A percentile compares a stretch with the other conserved stretches of the same genome.
Evolutionary conservation across 257 asterid genomes (phyloP).

Genomic region (Forsythia suspensa): DNA sequence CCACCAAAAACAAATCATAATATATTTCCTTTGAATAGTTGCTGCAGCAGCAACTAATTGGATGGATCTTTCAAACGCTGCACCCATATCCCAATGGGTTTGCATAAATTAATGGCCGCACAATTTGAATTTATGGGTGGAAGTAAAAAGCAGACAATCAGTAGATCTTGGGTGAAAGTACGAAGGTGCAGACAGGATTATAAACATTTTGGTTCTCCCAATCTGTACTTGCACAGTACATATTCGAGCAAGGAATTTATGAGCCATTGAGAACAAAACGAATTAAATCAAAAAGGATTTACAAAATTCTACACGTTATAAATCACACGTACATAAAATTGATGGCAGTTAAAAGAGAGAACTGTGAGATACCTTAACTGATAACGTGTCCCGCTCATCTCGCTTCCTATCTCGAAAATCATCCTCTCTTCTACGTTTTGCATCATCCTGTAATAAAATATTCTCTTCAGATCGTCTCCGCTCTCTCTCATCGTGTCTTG

Average conservation of each 20-base stretch:
- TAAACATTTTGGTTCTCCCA: slow-evolving; percentile 5
- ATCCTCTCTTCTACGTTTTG: slow-evolving; percentile 90
- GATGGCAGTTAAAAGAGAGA: background rate
- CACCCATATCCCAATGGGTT: background rate
- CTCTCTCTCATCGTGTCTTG: slow-evolving; percentile 93
- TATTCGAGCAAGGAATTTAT: slow-evolving; percentile 4
- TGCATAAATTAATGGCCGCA: background rate
- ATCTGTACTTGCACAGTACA: slow-evolving; percentile 16
- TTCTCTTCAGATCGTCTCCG: slow-evolving; percentile 90
- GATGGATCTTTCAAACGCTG: background rate
- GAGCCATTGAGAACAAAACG: background rate
- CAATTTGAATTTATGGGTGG: background rate
- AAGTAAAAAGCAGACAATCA: background rate
- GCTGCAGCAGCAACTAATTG: background rate
- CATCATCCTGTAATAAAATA: slow-evolving; percentile 72
- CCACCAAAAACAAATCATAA: background rate
- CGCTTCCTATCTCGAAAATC: slow-evolving; percentile 92
- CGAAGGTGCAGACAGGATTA: background rate
- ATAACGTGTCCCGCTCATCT: slow-evolving; percentile 72
- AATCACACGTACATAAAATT: background rate
- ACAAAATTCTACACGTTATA: background rate
- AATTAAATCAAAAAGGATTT: background rate
- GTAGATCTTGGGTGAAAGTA: background rate
- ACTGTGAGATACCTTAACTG: slow-evolving; percentile 58
- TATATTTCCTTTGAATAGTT: background rate